Base-by-base conservation (phyloP, 352 stramenopile genomes). In the Phytopythium delawarense region DNA sequence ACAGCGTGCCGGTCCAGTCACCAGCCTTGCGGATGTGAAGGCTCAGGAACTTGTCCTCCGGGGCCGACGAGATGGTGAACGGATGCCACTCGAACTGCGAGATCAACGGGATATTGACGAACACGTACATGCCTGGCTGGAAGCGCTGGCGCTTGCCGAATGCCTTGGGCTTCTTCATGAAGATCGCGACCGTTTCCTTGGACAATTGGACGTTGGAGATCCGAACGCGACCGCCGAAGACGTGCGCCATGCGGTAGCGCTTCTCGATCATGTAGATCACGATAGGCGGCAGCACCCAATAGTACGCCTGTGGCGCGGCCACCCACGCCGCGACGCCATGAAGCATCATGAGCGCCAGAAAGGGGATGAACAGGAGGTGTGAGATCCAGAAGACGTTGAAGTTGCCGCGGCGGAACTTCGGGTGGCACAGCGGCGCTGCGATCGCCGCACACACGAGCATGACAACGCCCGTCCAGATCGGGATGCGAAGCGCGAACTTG, bases 21-120 rank as follows among this genome's bases (percentile, higher is more conserved):
- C 83, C 81, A 8, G 76, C 71, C 11, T 78, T 86, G 25, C 78
- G 79, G 53, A 95, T 84, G 65, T 90, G 82, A 11, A 95, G 62
- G 51, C 77, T 87, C 16, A 91, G 50, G 46, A 80, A 83, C 9
- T 75, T 64, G 61, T 96, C 84, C 55, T 87, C 68, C 0, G 88
- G 88, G 0, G 85, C 86, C 5, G 81, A 93, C n/a, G 86, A 93
- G 58, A 97, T 83, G 35, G 84, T 96, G 66, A 96, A 97, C 35
- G 89, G 88, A 74, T 96, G 89, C 88, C 88, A 96, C 71, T 96
- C 79, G 35, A 81, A 79, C 45, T 76, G 65, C 9, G 84, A 92
- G 63, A 97, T 78, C 20, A 74, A 52, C 1, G 88, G 87, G 16
- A 97, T 72, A 52, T 96, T 91, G 20, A 97, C 50, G 59, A 87